These are phyloP conservation scores for Penicillium chermesinum DNA, from an alignment of 495 filamentous ascomycete species.

Conservation along the genomic window DNA sequence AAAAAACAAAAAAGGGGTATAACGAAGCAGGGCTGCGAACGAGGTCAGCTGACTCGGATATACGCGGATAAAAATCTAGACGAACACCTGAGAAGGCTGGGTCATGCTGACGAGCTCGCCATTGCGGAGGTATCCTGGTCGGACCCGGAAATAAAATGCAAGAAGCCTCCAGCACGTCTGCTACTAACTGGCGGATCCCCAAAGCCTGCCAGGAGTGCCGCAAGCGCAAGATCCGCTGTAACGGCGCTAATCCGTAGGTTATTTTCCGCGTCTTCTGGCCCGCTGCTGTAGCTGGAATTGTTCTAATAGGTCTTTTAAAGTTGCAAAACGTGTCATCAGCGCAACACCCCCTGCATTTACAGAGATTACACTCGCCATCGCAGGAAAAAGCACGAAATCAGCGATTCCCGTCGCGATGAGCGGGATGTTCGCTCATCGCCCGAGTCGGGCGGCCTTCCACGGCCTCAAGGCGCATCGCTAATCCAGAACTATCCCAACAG, in stretches of 20 bases:
- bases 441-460: constrained; percentile 8
- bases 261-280: neutral
- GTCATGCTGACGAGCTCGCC: too few relatives aligned
- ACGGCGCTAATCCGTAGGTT: constrained; percentile 33
- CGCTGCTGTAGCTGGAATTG: too few relatives aligned
- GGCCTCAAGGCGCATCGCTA: constrained; percentile 17
- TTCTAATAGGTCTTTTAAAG: constrained; percentile 6
- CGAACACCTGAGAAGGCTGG: too few relatives aligned
- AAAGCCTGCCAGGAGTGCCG: constrained; percentile 44
- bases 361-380: constrained; percentile 39
- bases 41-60: too few relatives aligned
- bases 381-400: constrained; percentile 29
- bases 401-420: constrained; percentile 5
- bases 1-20: too few relatives aligned
- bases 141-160: constrained; percentile 12
- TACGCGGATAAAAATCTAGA: too few relatives aligned
- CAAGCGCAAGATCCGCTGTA: constrained; percentile 43
- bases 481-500: constrained; percentile 35
- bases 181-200: constrained; percentile 33
- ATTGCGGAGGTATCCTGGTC: too few relatives aligned
- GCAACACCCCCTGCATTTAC: constrained; percentile 34
- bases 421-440: constrained; percentile 13
- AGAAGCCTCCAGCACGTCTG: constrained; percentile 17
- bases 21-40: too few relatives aligned
- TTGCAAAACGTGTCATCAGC: constrained; percentile 37